Base-by-base conservation (phyloP, 228 moss, liverwort and hornwort genomes). In the Sphagnum fallax region DNA sequence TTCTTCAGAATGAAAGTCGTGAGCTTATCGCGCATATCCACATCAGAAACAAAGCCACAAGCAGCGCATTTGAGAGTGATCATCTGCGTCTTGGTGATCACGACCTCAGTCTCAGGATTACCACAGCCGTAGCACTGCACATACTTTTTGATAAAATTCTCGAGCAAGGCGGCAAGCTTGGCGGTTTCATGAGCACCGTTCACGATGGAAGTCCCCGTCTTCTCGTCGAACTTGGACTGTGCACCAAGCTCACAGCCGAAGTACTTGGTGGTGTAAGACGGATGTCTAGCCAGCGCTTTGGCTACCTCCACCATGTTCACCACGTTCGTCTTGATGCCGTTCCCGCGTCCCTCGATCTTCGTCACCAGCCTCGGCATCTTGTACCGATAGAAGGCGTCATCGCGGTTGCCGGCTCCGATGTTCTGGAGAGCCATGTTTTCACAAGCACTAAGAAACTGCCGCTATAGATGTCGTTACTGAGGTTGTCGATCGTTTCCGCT, bases 241-340 rank as follows among this genome's bases (percentile, higher is more conserved):
- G 89, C 89, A 64, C 89, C 89, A 4, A 89, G 86, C 83, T 89
- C 89, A 68, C 89, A 89, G 10, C 89, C 89, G 62, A 89, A 89
- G 65, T 89, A 89, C 68, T 89, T 89, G 60, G 89, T 89, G 6
- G 89, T 89, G 76, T 89, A 89, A 11, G 89, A 64, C 5, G 89
- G 89, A 71, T 80, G 78, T 47, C 89, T 77, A 6, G 89, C 89
- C 13, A 89, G 73, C 3, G 89, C 89, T 75, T 89, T 89, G 2
- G 89, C 89, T 49, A 89, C 89, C 60, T 89, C 89, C 75, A 89
- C 89, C 89, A 89, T 89, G 66, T 89, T 89, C 16, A 89, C 89
- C 61, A 89, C 83, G 69, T 89, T 89, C 12, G 89, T 89, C 81
- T 89, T 89, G 61, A 89, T 89, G 73, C 89, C 89, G 62, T 89